Conservation (phyloP, 176 grass and related monocot species). For the Triticum monococcum region DNA sequence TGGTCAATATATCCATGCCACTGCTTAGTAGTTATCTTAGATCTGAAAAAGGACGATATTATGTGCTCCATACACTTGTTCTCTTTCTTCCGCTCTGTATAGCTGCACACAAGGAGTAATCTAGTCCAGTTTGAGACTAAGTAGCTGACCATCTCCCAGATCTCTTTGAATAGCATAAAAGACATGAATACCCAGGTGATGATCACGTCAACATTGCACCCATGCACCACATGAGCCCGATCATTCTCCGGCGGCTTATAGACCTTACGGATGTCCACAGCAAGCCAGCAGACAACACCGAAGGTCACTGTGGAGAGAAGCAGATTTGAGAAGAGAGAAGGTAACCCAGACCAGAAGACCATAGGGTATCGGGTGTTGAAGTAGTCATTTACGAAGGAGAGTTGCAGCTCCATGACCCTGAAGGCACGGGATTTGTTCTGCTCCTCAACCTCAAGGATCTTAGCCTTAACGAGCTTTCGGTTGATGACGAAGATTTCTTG, state of each 20-base stretch:
- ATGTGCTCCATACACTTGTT: too few species aligned
- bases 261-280: background rate
- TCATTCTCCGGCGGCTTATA: background rate
- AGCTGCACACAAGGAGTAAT: too few species aligned
- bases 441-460: background rate
- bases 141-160: too few species aligned
- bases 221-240: background rate
- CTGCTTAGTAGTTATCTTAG: too few species aligned
- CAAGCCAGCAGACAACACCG: background rate
- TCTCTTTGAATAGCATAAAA: background rate
- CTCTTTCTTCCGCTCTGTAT: fast-evolving
- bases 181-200: background rate
- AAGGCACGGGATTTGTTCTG: background rate
- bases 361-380: constrained; percentile 19
- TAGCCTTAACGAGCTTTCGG: background rate
- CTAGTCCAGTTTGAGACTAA: too few species aligned
- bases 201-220: background rate
- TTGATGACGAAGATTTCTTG: background rate
- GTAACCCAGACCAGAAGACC: background rate
- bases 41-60: too few species aligned
- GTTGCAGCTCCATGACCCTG: background rate
- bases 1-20: too few species aligned
- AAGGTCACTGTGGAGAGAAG: background rate
- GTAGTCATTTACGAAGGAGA: background rate
- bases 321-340: background rate